These are phyloP conservation scores for Axilococcus clingmanii DNA, from an alignment of 139 green algal species.

Conservation along the genomic window DNA sequence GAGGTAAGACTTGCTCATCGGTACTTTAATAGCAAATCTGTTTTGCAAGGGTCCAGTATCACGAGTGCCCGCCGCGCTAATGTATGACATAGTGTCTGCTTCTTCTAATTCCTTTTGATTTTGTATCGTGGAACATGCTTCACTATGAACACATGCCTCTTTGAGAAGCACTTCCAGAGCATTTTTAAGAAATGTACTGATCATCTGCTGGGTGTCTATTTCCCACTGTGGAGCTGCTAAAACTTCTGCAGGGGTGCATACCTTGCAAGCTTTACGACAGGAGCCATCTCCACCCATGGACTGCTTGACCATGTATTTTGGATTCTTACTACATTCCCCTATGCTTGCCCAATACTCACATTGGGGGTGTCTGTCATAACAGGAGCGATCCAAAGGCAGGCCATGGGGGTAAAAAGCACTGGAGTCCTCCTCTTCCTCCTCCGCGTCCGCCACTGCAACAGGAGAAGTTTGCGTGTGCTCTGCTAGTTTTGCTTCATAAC, in stretches of 20 bases:
- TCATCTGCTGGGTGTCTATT: not conserved
- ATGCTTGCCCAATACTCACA: slow-evolving; percentile 6
- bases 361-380: not conserved
- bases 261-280: slow-evolving; percentile 1
- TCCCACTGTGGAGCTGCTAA: not conserved
- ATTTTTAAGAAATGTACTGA: not conserved
- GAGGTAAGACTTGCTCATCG: too few species aligned
- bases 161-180: not conserved
- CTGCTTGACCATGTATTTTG: slow-evolving; percentile 10
- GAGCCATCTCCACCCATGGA: not conserved
- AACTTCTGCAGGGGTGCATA: not conserved
- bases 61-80: not conserved
- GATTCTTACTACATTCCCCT: slow-evolving; percentile 10
- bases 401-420: too few species aligned
- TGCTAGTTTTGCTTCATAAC: too few species aligned
- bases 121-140: too few species aligned
- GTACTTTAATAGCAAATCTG: not conserved
- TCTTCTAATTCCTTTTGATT: too few species aligned
- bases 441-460: too few species aligned
- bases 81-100: not conserved
- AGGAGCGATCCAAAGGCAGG: too few species aligned
- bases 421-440: too few species aligned
- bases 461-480: too few species aligned
- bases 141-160: not conserved
- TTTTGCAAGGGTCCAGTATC: not conserved